A percentile compares a stretch with the other conserved stretches of the same genome.
Evolutionary conservation across 139 green algal genomes (phyloP).

Genomic region (Chlorella sp.): DNA sequence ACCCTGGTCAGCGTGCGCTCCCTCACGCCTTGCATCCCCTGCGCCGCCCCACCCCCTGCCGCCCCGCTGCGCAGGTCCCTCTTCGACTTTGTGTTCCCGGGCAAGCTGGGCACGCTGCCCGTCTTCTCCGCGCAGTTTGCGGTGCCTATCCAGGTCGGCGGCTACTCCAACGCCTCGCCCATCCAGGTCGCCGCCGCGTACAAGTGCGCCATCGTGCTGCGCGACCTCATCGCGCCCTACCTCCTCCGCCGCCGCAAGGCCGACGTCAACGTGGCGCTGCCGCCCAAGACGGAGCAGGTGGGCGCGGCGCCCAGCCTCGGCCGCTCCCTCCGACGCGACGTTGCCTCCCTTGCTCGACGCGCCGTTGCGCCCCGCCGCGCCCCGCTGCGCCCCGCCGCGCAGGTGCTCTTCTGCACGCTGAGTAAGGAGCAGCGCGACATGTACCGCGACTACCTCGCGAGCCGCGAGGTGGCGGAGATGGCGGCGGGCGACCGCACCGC

Average conservation of each 20-base stretch:
- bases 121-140: slow-evolving; percentile 96
- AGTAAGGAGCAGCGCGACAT: slow-evolving; percentile 81
- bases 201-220: slow-evolving; percentile 90
- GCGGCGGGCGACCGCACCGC: slow-evolving; percentile 62
- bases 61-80: slow-evolving; percentile 54
- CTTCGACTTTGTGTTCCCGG: slow-evolving; percentile 99
- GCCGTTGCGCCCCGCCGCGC: not conserved
- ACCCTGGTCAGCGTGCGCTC: no score
- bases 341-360: not conserved
- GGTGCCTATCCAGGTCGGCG: slow-evolving; percentile 90
- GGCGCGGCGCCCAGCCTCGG: no score
- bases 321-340: not conserved
- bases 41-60: not conserved
- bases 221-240: slow-evolving; percentile 95
- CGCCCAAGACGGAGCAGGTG: slow-evolving; percentile 93
- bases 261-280: slow-evolving; percentile 88
- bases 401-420: slow-evolving; percentile 95
- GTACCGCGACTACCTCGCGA: slow-evolving; percentile 86
- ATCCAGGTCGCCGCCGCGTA: slow-evolving; percentile 89
- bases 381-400: not conserved
- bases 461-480: slow-evolving; percentile 63
- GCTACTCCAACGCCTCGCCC: slow-evolving; percentile 84
- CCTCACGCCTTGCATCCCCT: no score
- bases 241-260: slow-evolving; percentile 92
- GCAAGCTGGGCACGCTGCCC: slow-evolving; percentile 95